Evolutionary conservation across 495 filamentous ascomycete genomes (phyloP).

Genomic region (Aspergillus steynii): DNA sequence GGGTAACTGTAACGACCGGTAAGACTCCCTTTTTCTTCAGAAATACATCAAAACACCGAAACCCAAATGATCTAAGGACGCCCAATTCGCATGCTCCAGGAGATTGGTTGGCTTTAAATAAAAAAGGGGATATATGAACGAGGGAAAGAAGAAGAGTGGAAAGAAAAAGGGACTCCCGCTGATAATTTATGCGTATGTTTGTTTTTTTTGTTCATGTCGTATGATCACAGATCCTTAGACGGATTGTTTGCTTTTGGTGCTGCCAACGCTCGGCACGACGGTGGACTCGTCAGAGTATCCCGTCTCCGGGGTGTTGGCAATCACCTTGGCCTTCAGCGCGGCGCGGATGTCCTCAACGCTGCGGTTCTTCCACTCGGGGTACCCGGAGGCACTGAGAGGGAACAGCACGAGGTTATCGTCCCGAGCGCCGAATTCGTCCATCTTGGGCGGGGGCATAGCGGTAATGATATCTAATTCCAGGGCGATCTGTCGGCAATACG

Average conservation of each 20-base stretch:
- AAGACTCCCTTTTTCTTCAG: constrained; percentile 4
- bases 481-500: constrained; percentile 70
- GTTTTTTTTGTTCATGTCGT: background rate
- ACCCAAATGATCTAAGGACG: constrained; percentile 26
- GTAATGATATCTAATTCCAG: constrained; percentile 75
- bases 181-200: constrained; percentile 7
- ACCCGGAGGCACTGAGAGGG: constrained; percentile 61
- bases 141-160: constrained; percentile 2
- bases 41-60: constrained; percentile 26
- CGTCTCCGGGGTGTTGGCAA: constrained; percentile 24
- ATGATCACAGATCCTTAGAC: constrained; percentile 18
- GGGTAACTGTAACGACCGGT: constrained; percentile 16
- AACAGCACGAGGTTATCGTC: constrained; percentile 66
- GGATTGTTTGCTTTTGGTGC: constrained; percentile 26
- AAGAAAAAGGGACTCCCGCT: constrained; percentile 1
- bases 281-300: constrained; percentile 21
- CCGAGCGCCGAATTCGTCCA: constrained; percentile 57
- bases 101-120: constrained; percentile 5
- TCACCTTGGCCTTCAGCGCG: constrained; percentile 50
- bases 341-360: constrained; percentile 60
- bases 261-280: constrained; percentile 26
- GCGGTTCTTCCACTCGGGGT: constrained; percentile 59
- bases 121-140: background rate
- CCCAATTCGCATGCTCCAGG: constrained; percentile 21
- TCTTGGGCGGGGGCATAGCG: constrained; percentile 53